Conservation (phyloP, 306 rosid genomes). For the Canavalia gladiata region DNA sequence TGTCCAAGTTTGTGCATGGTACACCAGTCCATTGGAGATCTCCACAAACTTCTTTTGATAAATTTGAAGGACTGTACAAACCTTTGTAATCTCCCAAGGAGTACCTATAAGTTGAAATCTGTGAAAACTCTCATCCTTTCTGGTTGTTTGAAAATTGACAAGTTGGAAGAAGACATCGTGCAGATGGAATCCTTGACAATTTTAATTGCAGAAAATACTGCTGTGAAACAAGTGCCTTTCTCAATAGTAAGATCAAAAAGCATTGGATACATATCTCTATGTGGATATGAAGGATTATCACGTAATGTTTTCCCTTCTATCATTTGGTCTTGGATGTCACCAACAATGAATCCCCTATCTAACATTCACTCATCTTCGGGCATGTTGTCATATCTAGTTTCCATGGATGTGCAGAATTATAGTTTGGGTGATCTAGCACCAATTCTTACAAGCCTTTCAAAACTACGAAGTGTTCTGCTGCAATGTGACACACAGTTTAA, state of each 20-base stretch:
- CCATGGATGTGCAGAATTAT: neutral
- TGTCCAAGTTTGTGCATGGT: slow-evolving; percentile 34
- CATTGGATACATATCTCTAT: slow-evolving; percentile 42
- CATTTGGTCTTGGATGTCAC: slow-evolving; percentile 49
- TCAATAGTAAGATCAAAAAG: slow-evolving; percentile 28
- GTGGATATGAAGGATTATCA: slow-evolving; percentile 48
- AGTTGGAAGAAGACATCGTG: slow-evolving; percentile 45
- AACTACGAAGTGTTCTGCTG: slow-evolving; percentile 18
- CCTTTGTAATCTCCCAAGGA: neutral
- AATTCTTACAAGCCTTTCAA: neutral
- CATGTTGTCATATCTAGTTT: slow-evolving; percentile 6
- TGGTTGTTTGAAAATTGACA: slow-evolving; percentile 49
- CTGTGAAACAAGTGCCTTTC: slow-evolving; percentile 40
- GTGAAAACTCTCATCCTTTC: slow-evolving; percentile 50
- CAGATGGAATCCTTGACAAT: slow-evolving; percentile 52
- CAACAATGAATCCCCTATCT: neutral
- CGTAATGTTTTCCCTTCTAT: slow-evolving; percentile 41
- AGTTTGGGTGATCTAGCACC: neutral
- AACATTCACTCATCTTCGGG: neutral
- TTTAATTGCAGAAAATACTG: slow-evolving; percentile 45
- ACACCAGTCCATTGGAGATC: slow-evolving; percentile 46
- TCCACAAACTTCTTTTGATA: neutral
- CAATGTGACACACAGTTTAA: neutral
- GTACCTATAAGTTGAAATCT: slow-evolving; percentile 35
- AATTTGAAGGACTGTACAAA: slow-evolving; percentile 31